Evolutionary conservation across 805 yeast species (phyloP).

Genomic region (Candida yuanshanica): DNA sequence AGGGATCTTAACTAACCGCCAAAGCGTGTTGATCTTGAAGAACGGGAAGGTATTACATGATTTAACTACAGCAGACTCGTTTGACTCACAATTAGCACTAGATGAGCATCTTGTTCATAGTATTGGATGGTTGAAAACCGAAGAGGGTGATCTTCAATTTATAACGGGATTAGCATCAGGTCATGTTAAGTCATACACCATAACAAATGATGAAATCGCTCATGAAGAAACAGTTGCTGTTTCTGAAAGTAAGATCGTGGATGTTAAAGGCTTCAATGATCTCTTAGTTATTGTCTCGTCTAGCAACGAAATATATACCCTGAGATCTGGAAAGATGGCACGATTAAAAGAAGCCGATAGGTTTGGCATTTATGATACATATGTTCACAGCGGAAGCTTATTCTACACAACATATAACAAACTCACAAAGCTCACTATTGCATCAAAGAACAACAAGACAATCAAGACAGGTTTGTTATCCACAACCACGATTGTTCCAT

Average conservation of each 20-base stretch:
- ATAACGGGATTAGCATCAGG: constrained; percentile 20
- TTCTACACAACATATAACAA: constrained; percentile 10
- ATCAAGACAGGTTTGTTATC: constrained; percentile 7
- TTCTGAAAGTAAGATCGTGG: constrained; percentile 9
- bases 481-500: constrained; percentile 11
- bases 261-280: constrained; percentile 5
- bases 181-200: constrained; percentile 2
- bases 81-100: constrained; percentile 11
- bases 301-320: constrained; percentile 15
- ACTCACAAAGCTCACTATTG: constrained; percentile 5
- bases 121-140: constrained; percentile 15
- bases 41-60: constrained; percentile 13
- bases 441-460: neutral
- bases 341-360: constrained; percentile 9
- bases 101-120: constrained; percentile 12
- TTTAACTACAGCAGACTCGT: constrained; percentile 4
- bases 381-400: neutral
- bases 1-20: constrained; percentile 18
- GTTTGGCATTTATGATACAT: constrained; percentile 17
- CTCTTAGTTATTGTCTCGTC: constrained; percentile 11
- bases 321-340: constrained; percentile 1
- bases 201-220: constrained; percentile 1
- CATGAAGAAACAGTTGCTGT: constrained; percentile 4
- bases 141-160: constrained; percentile 4
- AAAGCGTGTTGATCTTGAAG: constrained; percentile 11